A percentile compares a stretch with the other conserved stretches of the same genome.
phyloP scores from a whole-genome alignment of 1,139 yeast genomes.

The Pichia sp. region DNA sequence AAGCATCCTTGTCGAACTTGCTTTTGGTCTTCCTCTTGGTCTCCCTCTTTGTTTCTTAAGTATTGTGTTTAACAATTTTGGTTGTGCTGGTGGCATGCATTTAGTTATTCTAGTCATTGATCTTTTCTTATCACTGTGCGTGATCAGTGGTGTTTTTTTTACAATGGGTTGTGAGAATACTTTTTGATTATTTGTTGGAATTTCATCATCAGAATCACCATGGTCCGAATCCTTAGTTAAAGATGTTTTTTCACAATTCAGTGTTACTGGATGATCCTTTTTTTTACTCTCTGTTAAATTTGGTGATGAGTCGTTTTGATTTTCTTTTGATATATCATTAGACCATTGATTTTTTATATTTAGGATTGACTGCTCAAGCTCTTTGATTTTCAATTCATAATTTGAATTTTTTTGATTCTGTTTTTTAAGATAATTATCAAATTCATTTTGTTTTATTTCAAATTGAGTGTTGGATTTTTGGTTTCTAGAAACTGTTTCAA shows the following conservation, averaged over 20 bases:
- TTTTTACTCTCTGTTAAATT: neutral
- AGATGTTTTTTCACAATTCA: neutral
- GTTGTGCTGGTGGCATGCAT: neutral
- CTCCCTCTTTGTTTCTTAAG: neutral
- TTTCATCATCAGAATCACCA: neutral
- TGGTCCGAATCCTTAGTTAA: neutral
- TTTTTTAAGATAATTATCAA: neutral
- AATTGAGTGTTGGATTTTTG: neutral
- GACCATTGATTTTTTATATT: neutral
- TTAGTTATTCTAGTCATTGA: neutral
- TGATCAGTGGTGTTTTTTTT: neutral
- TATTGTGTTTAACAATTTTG: neutral
- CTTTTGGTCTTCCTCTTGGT: neutral
- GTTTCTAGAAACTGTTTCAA: too few relatives aligned
- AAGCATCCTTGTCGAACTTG: constrained; percentile 5
- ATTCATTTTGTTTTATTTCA: neutral
- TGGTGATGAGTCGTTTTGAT: neutral
- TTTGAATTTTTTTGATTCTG: neutral
- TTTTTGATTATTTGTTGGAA: neutral
- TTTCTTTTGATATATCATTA: neutral
- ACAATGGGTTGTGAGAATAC: neutral
- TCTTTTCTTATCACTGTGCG: neutral
- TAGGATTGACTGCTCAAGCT: neutral
- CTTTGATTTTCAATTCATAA: neutral
- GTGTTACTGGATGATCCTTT: neutral